Evolutionary conservation across 2,329 filamentous ascomycete genomes (phyloP).

Genomic region (Trichoderma endophyticum): DNA sequence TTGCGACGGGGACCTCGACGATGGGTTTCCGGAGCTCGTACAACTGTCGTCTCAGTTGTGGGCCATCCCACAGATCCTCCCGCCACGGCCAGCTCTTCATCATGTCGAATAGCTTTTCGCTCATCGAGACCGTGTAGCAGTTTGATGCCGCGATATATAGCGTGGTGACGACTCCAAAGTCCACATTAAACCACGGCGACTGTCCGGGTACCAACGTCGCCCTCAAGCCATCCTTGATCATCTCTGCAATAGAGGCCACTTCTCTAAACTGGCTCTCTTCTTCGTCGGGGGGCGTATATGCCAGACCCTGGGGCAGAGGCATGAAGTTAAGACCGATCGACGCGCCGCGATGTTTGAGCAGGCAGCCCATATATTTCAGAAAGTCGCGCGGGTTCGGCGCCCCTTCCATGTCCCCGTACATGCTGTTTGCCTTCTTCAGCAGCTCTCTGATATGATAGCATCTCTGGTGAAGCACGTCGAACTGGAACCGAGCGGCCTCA

Average conservation of each 20-base stretch:
- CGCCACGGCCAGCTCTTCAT: conserved; percentile 21
- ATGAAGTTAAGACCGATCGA: conserved; percentile 9
- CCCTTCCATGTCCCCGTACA: not conserved
- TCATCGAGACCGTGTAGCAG: conserved; percentile 17
- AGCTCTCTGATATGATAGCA: conserved; percentile 18
- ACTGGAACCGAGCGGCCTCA: conserved; percentile 20
- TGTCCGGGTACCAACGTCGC: not conserved
- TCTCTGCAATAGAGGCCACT: conserved; percentile 15
- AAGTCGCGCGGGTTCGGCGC: conserved; percentile 5
- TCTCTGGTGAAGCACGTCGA: conserved; percentile 22
- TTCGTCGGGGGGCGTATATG: conserved; percentile 4
- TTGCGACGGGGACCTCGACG: conserved; percentile 1
- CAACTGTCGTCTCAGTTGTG: conserved; percentile 19
- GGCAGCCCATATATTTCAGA: conserved; percentile 9
- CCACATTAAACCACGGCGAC: conserved; percentile 18
- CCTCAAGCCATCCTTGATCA: conserved; percentile 3
- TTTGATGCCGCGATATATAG: conserved; percentile 18
- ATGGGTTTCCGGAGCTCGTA: conserved; percentile 11
- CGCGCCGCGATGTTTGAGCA: conserved; percentile 18
- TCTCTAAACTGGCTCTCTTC: conserved; percentile 16
- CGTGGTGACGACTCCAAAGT: conserved; percentile 22
- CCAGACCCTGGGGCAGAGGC: not conserved
- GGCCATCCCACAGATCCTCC: conserved; percentile 24
- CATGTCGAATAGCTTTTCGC: conserved; percentile 13
- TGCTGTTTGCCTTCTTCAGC: conserved; percentile 12